Conservation (phyloP, 768 basidiomycete species). For the Suillus brevipes region DNA sequence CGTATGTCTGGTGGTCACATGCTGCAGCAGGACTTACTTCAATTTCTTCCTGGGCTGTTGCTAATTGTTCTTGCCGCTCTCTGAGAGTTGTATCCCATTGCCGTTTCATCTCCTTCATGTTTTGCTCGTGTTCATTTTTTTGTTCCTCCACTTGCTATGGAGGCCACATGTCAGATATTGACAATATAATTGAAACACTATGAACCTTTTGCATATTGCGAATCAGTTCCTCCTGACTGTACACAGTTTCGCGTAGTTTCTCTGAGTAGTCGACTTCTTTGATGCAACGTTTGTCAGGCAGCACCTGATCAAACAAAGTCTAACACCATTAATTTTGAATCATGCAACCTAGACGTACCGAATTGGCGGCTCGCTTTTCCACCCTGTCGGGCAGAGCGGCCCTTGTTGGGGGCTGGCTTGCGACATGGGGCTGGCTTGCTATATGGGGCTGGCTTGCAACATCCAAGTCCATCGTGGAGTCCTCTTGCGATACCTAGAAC, state of each 20-base stretch:
- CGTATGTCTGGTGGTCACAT: too few relatives aligned
- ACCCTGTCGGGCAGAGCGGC: not conserved
- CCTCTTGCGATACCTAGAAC: not conserved
- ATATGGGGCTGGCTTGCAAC: too few relatives aligned
- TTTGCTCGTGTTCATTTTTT: not conserved
- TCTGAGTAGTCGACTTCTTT: constrained; percentile 9
- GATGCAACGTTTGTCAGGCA: not conserved
- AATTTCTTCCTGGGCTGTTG: too few relatives aligned
- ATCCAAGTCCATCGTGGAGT: not conserved
- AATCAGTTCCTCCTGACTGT: not conserved
- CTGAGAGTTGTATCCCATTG: not conserved
- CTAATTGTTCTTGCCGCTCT: too few relatives aligned
- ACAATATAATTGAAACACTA: not conserved
- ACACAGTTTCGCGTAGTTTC: not conserved
- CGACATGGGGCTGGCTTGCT: too few relatives aligned
- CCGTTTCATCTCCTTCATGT: not conserved
- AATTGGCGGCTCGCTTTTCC: not conserved
- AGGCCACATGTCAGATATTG: not conserved
- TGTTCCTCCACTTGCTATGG: not conserved
- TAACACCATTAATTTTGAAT: not conserved
- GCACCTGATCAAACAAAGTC: not conserved
- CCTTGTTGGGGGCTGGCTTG: not conserved
- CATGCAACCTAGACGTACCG: not conserved
- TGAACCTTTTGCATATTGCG: not conserved
- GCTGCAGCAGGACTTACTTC: too few relatives aligned